Evolutionary conservation across 1,284 basidiomycete species (phyloP).

Genomic region (Papiliotrema flavescens): DNA sequence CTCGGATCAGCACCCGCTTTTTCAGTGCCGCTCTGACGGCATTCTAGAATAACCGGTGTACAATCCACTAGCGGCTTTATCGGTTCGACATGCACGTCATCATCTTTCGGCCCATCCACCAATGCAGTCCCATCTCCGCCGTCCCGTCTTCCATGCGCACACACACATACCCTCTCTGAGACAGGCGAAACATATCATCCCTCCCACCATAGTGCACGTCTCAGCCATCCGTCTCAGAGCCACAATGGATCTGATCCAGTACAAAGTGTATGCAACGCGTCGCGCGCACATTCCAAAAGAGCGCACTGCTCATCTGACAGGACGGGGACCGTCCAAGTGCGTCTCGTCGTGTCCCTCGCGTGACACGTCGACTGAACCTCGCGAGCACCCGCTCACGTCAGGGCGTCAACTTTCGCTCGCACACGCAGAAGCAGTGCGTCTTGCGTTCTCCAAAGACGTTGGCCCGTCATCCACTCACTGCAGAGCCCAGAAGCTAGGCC

Average conservation of each 20-base stretch:
- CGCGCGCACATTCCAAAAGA: not conserved
- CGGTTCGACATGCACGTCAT: no score
- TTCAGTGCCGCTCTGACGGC: no score
- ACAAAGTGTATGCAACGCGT: conserved; percentile 33
- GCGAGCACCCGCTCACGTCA: not conserved
- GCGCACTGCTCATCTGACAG: conserved; percentile 13
- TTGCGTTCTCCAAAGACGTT: not conserved
- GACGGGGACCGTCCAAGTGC: conserved; percentile 40
- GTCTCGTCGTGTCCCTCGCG: not conserved
- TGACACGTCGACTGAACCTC: not conserved
- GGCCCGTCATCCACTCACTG: not conserved
- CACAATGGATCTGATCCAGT: conserved; percentile 32
- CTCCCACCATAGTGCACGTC: not conserved
- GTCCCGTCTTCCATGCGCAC: no score
- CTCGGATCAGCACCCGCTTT: no score
- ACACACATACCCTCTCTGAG: no score
- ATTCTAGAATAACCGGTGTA: no score
- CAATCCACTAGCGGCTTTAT: no score
- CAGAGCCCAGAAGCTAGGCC: conserved; percentile 35
- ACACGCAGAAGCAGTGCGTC: conserved; percentile 38
- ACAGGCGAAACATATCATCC: no score
- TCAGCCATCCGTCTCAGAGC: not conserved
- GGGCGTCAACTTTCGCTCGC: conserved; percentile 40
- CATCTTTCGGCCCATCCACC: no score
- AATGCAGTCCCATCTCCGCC: no score